Evolutionary conservation across 139 green algal species (phyloP).

Genomic region (Micractinium sp.): DNA sequence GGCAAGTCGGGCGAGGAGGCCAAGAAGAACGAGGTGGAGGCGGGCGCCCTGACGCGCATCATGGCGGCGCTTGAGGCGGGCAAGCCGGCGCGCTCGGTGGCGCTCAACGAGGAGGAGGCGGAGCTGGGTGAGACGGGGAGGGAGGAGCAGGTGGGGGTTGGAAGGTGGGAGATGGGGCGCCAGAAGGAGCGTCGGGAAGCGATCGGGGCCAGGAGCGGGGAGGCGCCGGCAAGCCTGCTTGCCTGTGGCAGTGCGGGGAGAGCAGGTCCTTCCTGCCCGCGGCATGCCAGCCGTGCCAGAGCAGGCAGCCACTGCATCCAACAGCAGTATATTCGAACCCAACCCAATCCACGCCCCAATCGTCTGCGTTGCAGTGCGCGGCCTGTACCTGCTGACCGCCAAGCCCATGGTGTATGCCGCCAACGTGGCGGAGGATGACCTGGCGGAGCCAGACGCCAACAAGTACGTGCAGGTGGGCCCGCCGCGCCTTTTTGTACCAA

Average conservation of each 20-base stretch:
- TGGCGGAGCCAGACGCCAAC: conserved; percentile 85
- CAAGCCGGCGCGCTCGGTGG: conserved; percentile 74
- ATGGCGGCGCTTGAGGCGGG: conserved; percentile 71
- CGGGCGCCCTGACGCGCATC: conserved; percentile 66
- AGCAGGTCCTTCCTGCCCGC: too few relatives aligned
- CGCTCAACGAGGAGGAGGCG: conserved; percentile 80
- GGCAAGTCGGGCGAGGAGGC: conserved; percentile 79
- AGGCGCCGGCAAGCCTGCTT: too few relatives aligned
- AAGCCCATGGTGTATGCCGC: conserved; percentile 92
- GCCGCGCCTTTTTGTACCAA: too few relatives aligned
- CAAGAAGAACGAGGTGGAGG: conserved; percentile 75
- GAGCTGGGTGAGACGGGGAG: conserved; percentile 45
- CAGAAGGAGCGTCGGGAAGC: too few relatives aligned
- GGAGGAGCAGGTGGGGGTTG: too few relatives aligned
- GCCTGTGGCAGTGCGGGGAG: too few relatives aligned
- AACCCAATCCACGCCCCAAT: neutral
- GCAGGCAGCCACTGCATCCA: too few relatives aligned
- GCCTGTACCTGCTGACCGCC: conserved; percentile 84
- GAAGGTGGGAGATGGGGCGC: neutral
- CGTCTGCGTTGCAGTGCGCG: conserved; percentile 48
- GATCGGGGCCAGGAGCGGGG: too few relatives aligned
- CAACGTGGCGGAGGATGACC: conserved; percentile 93
- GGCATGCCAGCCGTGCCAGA: too few relatives aligned
- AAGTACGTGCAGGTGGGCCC: conserved; percentile 82
- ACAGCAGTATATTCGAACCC: neutral